Evolutionary conservation across 306 rosid genomes (phyloP).

Genomic region (Prunus persica): Prunus_persica_NCBIv2 NC_034009.1:11317501-11318000

Average conservation of each 20-base stretch:
- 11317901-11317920: neutral
- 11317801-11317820: neutral
- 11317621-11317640: neutral
- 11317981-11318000: slow-evolving; percentile 2
- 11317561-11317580: neutral
- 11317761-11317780: neutral
- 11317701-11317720: slow-evolving; percentile 25
- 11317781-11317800: neutral
- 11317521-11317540: too few species aligned
- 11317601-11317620: neutral
- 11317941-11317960: neutral
- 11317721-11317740: slow-evolving; percentile 55
- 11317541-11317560: neutral
- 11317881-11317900: neutral
- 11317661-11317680: neutral
- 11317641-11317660: neutral
- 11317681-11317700: slow-evolving; percentile 29
- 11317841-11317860: neutral
- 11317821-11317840: too few species aligned
- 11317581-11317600: neutral
- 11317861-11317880: too few species aligned
- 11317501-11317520: neutral
- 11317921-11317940: slow-evolving; percentile 17
- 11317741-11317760: neutral
- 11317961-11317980: neutral